A percentile compares a stretch with the other conserved stretches of the same genome.
These are phyloP conservation scores for Lentinula detonsa DNA, from an alignment of 768 basidiomycete species.

Conservation along the genomic window DNA sequence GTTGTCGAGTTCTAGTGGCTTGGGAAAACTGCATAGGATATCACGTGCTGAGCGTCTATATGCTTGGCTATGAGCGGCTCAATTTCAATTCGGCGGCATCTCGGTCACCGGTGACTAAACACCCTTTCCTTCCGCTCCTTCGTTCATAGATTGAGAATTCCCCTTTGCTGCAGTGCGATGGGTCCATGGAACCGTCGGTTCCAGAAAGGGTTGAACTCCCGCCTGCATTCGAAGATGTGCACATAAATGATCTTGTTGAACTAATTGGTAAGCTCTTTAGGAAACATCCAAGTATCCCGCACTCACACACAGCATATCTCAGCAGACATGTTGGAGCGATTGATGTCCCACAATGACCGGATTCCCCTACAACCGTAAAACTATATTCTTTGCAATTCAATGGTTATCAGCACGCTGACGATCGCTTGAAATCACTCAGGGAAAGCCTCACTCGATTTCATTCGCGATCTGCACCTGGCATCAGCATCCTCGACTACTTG, in stretches of 20 bases:
- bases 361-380: slow-evolving; percentile 84
- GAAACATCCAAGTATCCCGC: slow-evolving; percentile 9
- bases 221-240: slow-evolving; percentile 76
- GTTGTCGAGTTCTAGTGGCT: background rate
- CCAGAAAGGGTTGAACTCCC: slow-evolving; percentile 74
- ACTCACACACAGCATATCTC: slow-evolving; percentile 9
- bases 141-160: slow-evolving; percentile 7
- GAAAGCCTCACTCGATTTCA: slow-evolving; percentile 95
- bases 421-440: slow-evolving; percentile 31
- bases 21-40: background rate
- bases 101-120: background rate
- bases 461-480: slow-evolving; percentile 84
- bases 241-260: slow-evolving; percentile 76
- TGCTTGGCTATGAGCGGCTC: background rate
- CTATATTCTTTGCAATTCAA: slow-evolving; percentile 13
- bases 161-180: slow-evolving; percentile 49
- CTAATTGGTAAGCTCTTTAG: slow-evolving; percentile 66
- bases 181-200: slow-evolving; percentile 72
- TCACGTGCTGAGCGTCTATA: background rate
- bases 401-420: background rate
- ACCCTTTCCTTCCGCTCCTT: slow-evolving; percentile 29
- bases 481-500: slow-evolving; percentile 88
- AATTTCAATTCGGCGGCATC: background rate
- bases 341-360: slow-evolving; percentile 94
- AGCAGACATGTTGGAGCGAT: slow-evolving; percentile 96